phyloP scores from a whole-genome alignment of 2,329 filamentous ascomycete genomes.

The Fonsecaea erecta region DNA sequence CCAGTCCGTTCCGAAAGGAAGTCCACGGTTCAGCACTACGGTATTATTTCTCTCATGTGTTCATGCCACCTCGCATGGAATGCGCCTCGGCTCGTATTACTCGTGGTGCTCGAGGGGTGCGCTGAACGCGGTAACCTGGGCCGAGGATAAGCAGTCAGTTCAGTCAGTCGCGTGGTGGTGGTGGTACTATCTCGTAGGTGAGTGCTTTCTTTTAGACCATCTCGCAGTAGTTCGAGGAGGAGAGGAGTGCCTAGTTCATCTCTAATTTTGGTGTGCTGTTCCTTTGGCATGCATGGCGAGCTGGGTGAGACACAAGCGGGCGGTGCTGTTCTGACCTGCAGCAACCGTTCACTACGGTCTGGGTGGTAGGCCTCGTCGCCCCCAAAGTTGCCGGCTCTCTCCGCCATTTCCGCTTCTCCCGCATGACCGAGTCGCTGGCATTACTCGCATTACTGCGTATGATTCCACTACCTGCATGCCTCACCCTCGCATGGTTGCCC shows the following conservation, averaged over 20 bases:
- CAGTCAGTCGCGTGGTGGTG: no score
- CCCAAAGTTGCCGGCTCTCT: not conserved
- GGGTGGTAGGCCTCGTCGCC: no score
- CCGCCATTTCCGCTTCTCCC: not conserved
- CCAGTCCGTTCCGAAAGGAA: conserved; percentile 13
- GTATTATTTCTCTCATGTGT: not conserved
- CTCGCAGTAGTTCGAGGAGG: not conserved
- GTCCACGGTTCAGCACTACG: not conserved
- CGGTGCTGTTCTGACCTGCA: conserved; percentile 7
- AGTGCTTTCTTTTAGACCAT: not conserved
- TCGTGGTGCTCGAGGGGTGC: not conserved
- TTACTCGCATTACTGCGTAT: no score
- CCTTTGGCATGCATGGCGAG: not conserved
- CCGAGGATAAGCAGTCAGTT: not conserved
- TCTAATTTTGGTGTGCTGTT: conserved; percentile 8
- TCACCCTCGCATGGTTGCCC: not conserved
- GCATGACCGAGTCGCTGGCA: not conserved
- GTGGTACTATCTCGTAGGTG: no score
- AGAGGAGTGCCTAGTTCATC: not conserved
- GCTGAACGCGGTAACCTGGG: not conserved
- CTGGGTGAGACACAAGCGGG: conserved; percentile 11
- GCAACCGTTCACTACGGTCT: no score
- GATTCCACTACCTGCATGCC: no score
- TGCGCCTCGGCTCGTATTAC: not conserved
- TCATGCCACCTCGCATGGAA: not conserved